Evolutionary conservation across 345 rosid species (phyloP).

Genomic region (Excoecaria agallocha): DNA sequence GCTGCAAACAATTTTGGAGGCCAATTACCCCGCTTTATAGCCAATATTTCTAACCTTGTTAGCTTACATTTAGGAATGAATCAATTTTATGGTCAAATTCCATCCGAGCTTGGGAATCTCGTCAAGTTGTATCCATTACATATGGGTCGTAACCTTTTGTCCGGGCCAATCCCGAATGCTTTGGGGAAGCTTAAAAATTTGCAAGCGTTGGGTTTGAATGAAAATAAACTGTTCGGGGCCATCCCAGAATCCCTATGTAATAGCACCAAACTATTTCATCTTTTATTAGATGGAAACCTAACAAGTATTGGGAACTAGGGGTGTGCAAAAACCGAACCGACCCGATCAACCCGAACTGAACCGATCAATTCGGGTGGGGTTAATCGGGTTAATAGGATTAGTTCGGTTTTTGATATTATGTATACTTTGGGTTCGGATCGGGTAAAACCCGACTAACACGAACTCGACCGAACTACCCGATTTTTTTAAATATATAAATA

Average conservation of each 20-base stretch:
- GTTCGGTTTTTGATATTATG: too few species aligned
- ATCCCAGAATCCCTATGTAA: constrained; percentile 21
- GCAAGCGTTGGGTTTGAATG: accelerated
- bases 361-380: too few species aligned
- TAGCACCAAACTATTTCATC: background rate
- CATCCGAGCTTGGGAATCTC: constrained; percentile 23
- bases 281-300: constrained; percentile 15
- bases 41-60: background rate
- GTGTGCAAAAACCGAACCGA: too few species aligned
- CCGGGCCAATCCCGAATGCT: constrained; percentile 9
- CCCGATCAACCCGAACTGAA: too few species aligned
- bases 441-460: too few species aligned
- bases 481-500: too few species aligned
- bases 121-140: constrained; percentile 1
- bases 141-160: background rate
- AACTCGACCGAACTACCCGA: too few species aligned
- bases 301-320: constrained; percentile 8
- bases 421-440: too few species aligned
- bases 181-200: constrained; percentile 4
- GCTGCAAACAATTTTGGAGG: constrained; percentile 10
- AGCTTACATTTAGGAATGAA: accelerated
- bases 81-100: background rate
- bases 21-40: background rate
- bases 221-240: constrained; percentile 2
- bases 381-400: too few species aligned